Conservation (phyloP, 2,329 filamentous ascomycete species). For the Phialophora chinensis region DNA sequence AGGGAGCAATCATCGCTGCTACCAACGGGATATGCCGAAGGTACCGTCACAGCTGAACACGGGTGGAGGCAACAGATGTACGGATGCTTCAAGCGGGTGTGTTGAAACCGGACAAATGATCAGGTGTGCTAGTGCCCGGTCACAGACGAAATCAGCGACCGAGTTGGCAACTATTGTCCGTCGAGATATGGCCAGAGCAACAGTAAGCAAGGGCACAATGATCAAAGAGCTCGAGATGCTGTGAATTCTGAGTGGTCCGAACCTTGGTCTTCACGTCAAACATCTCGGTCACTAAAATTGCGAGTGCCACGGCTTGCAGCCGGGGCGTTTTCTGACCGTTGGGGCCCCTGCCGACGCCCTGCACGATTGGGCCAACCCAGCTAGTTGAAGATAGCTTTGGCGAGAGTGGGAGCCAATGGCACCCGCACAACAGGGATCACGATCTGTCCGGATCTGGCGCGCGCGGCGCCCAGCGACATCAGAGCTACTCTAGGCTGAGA, state of each 20-base stretch:
- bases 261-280: constrained; percentile 36
- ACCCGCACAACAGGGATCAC: constrained; percentile 10
- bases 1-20: neutral
- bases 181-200: neutral
- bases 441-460: constrained; percentile 31
- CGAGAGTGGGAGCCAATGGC: constrained; percentile 19
- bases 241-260: constrained; percentile 23
- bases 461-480: constrained; percentile 18
- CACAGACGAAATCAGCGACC: neutral
- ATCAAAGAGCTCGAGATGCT: constrained; percentile 9
- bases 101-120: neutral
- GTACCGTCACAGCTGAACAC: neutral
- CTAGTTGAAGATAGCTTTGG: constrained; percentile 24
- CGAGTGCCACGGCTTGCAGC: constrained; percentile 31
- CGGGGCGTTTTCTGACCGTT: constrained; percentile 37
- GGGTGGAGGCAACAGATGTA: neutral
- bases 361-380: constrained; percentile 14
- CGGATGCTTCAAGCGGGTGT: neutral
- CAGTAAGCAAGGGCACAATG: constrained; percentile 6
- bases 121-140: neutral
- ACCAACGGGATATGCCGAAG: constrained; percentile 1
- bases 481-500: constrained; percentile 26
- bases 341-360: constrained; percentile 23
- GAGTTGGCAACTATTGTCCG: neutral
- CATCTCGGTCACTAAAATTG: constrained; percentile 31